Evolutionary conservation across 2,329 filamentous ascomycete species (phyloP), one percentile per base, ranked within the genome.

Genomic region (Sarocladiaceae sp.): DNA sequence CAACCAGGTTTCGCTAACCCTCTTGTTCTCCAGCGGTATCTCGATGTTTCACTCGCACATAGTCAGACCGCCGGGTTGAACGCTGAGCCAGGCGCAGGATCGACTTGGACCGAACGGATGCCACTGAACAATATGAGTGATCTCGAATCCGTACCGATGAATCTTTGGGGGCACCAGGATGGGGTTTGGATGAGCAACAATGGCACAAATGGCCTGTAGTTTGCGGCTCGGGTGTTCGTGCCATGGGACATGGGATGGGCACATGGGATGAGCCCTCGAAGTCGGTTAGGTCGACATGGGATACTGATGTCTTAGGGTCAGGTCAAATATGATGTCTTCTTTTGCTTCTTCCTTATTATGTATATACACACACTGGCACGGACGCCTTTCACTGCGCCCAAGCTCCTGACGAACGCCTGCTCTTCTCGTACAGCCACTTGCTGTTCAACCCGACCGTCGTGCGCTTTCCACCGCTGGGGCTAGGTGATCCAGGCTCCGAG

Each of bases 361-460:
- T 29, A 29, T 11, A 41, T 16, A 11, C 4, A 5, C 37, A 41
- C 11, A 21, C 19, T 13, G 6, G 7, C 6, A 6, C 19, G 9
- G 9, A 41, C 33, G 12, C 11, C 27, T n/a, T 34, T 58, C 33
- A 66, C 39, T 62, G 57, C 41, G 58, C 52, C 63, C 67, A 72
- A 24, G 63, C 57, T 10, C 69, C 61, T 43, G 73, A 70, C 53
- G 74, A 67, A 60, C 80, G 61, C 60, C 81, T 69, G 55, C 85
- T 84, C 65, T 82, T 87, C 64, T 96, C 88, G 59, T 95, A 97
- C 48, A 96, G 65, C 91, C 91, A 97, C 67, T 93, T 95, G 68
- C 82, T 95, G 64, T 91, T 96, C 58, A 96, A 59, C 1, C 82
- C 81, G 43, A 94, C 80, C 52, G 80, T 89, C 33, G 83, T 82